Conservation (phyloP, 768 basidiomycete genomes). For the Mycena vulgaris region DNA sequence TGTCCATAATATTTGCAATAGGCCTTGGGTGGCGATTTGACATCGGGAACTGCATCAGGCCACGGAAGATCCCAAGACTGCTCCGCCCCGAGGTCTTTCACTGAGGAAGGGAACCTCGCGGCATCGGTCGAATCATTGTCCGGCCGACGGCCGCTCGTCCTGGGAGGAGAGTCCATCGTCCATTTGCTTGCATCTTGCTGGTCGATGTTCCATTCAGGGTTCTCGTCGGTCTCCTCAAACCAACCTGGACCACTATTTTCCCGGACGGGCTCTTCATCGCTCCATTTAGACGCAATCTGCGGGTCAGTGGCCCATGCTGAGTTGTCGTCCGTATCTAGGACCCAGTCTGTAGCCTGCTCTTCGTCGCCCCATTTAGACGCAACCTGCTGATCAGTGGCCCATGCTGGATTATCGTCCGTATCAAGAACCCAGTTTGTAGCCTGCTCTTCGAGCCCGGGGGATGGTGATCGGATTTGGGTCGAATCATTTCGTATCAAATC, state of each 20-base stretch:
- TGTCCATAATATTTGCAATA: conserved; percentile 31
- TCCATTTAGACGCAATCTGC: background rate
- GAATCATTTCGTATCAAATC: background rate
- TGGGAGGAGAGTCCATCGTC: background rate
- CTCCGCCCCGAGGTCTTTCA: conserved; percentile 1
- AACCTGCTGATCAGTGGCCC: background rate
- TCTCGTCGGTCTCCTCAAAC: conserved; percentile 18
- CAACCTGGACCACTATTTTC: background rate
- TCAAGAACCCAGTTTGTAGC: conserved; percentile 10
- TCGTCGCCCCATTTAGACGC: background rate
- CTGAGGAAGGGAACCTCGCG: background rate
- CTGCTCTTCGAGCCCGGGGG: background rate
- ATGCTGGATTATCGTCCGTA: background rate
- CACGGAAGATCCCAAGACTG: conserved; percentile 19
- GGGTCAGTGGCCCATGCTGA: background rate
- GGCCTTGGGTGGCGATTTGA: background rate
- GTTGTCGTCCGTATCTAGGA: background rate
- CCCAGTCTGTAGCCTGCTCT: background rate
- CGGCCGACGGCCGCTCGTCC: background rate
- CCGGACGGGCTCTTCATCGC: background rate
- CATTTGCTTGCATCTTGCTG: conserved; percentile 1
- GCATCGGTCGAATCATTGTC: background rate
- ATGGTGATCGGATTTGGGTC: background rate
- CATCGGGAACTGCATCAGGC: conserved; percentile 16
- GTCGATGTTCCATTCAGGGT: conserved; percentile 6